Evolutionary conservation across 371 early-diverging fungal species (phyloP).

Genomic region (Nematocida sp.): DNA sequence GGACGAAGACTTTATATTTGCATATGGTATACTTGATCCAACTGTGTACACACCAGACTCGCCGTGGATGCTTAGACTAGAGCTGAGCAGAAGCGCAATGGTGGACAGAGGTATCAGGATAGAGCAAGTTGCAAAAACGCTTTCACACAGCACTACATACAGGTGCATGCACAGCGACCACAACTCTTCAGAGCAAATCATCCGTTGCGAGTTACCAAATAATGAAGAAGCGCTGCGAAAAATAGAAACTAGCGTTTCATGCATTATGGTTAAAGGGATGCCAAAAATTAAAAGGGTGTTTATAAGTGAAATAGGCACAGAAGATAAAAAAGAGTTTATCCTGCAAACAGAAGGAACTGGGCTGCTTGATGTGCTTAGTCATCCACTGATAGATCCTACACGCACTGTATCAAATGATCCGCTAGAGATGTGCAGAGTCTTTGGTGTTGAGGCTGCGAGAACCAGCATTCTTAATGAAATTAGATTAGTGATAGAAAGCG

Average conservation of each 20-base stretch:
- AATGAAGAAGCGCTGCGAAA: conserved; percentile 29
- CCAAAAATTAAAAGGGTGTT: conserved; percentile 82
- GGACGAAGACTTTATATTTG: conserved; percentile 75
- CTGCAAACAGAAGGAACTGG: conserved; percentile 95
- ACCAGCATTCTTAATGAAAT: conserved; percentile 84
- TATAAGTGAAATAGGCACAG: conserved; percentile 73
- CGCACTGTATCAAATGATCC: conserved; percentile 85
- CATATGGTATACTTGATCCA: conserved; percentile 50
- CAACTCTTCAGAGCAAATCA: conserved; percentile 80
- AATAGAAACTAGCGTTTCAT: conserved; percentile 72
- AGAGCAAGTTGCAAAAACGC: conserved; percentile 74
- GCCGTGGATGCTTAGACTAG: conserved; percentile 89
- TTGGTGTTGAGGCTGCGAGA: conserved; percentile 95
- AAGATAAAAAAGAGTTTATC: conserved; percentile 74
- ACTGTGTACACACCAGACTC: conserved; percentile 32
- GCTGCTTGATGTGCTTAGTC: conserved; percentile 79
- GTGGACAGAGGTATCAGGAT: conserved; percentile 84
- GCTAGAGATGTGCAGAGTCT: conserved; percentile 82
- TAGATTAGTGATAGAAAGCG: conserved; percentile 88
- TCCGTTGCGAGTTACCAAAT: conserved; percentile 72
- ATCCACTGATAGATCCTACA: conserved; percentile 77
- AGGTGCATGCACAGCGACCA: conserved; percentile 84
- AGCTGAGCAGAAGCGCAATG: conserved; percentile 78
- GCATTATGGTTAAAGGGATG: conserved; percentile 84
- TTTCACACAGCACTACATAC: conserved; percentile 72